Evolutionary conservation across 306 rosid species (phyloP).

Genomic region (Glycine latifolia): DNA sequence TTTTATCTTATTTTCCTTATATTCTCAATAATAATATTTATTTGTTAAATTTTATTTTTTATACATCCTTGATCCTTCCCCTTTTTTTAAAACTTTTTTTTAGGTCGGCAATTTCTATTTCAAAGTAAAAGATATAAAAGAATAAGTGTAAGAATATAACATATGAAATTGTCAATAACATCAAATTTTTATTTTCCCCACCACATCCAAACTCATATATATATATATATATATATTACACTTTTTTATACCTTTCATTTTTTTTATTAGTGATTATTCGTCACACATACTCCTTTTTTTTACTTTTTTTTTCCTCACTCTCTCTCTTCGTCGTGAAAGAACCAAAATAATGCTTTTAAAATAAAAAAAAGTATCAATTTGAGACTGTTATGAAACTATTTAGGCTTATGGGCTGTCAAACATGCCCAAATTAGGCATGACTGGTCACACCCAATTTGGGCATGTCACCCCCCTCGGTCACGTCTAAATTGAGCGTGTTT

Average conservation of each 20-base stretch:
- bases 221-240: background rate
- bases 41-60: background rate
- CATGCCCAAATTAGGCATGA: too few relatives aligned
- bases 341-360: too few relatives aligned
- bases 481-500: too few relatives aligned
- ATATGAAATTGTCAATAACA: background rate
- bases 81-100: too few relatives aligned
- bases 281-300: background rate
- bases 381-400: too few relatives aligned
- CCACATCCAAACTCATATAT: background rate
- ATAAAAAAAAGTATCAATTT: too few relatives aligned
- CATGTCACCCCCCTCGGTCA: too few relatives aligned
- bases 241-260: background rate
- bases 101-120: too few relatives aligned
- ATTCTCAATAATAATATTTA: background rate
- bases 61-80: background rate
- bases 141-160: background rate
- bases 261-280: background rate
- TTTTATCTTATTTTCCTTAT: background rate
- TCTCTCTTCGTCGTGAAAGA: too few relatives aligned
- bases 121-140: background rate
- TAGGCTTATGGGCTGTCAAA: too few relatives aligned
- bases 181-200: background rate
- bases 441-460: too few relatives aligned
- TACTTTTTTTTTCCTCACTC: background rate